Evolutionary conservation across 768 basidiomycete genomes (phyloP).

Genomic region (Trametes cubensis): DNA sequence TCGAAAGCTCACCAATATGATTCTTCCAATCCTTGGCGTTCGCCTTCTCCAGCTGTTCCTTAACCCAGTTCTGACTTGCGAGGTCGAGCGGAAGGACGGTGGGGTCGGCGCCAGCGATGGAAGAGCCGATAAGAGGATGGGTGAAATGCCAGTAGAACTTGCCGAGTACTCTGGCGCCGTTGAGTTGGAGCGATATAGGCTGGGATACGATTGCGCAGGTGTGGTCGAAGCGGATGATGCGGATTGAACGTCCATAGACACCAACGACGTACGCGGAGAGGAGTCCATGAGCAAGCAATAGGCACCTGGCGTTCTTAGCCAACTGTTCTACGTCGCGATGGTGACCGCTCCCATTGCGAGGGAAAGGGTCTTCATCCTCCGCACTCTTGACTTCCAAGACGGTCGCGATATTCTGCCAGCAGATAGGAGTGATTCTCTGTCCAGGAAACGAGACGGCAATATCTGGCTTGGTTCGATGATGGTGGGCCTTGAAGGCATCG

Average conservation of each 20-base stretch:
- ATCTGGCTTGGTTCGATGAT: conserved; percentile 7
- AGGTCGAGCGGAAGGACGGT: neutral
- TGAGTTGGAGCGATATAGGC: conserved; percentile 9
- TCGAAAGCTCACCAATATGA: neutral
- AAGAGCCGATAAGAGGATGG: conserved; percentile 4
- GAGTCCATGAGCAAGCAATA: conserved; percentile 15
- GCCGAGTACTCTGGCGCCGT: conserved; percentile 4
- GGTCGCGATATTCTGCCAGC: conserved; percentile 14
- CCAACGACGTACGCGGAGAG: conserved; percentile 19
- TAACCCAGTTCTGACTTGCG: neutral
- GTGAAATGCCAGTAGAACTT: conserved; percentile 23
- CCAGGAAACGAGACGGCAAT: conserved; percentile 11
- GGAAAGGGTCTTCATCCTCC: neutral
- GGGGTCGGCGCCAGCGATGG: conserved; percentile 15
- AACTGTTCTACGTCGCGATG: conserved; percentile 5
- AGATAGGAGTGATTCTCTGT: neutral
- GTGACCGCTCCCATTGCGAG: neutral
- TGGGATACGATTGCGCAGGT: conserved; percentile 12
- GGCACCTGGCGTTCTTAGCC: conserved; percentile 17
- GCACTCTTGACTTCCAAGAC: conserved; percentile 14
- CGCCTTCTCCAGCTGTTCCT: neutral
- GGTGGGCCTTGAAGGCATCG: neutral
- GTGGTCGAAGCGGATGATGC: conserved; percentile 23
- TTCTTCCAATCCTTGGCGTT: neutral
- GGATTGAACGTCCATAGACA: conserved; percentile 13